Conservation (phyloP, 1,284 basidiomycete species). For the Papiliotrema flavescens region DNA sequence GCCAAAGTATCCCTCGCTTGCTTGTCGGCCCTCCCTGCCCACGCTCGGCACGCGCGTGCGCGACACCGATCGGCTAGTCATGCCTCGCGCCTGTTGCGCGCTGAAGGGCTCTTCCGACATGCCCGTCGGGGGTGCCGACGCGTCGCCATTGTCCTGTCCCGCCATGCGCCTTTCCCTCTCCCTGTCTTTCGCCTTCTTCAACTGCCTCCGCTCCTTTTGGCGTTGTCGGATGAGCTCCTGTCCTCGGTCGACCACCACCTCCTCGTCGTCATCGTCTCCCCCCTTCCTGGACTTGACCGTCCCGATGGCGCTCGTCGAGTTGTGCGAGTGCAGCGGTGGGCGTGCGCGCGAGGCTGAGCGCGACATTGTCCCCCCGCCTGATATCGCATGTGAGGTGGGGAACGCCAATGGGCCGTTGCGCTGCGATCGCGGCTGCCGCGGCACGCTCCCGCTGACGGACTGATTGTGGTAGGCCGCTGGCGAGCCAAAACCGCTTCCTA, state of each 20-base stretch:
- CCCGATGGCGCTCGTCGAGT: conserved; percentile 1
- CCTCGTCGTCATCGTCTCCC: conserved; percentile 51
- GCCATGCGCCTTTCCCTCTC: conserved; percentile 19
- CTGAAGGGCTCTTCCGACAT: conserved; percentile 13
- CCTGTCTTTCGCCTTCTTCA: conserved; percentile 35
- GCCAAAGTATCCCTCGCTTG: conserved; percentile 23
- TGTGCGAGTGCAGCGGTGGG: conserved; percentile 5
- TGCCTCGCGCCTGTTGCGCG: conserved; percentile 16
- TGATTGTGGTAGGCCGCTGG: conserved; percentile 8
- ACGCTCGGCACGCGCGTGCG: conserved; percentile 16
- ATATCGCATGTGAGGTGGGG: conserved; percentile 1
- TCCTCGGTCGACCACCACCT: conserved; percentile 53
- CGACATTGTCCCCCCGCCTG: not conserved
- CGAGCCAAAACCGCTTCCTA: conserved; percentile 23
- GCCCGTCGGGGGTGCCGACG: conserved; percentile 17
- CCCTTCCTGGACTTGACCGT: not conserved
- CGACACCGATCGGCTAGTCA: conserved; percentile 19
- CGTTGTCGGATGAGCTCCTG: conserved; percentile 55
- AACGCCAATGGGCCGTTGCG: conserved; percentile 16
- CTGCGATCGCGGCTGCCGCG: conserved; percentile 14
- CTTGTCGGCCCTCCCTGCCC: conserved; percentile 3
- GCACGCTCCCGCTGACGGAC: conserved; percentile 5
- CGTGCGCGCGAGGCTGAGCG: conserved; percentile 3
- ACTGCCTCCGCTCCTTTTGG: conserved; percentile 52
- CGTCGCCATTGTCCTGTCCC: conserved; percentile 9